phyloP scores from a whole-genome alignment of 108 stramenopile genomes.

The Skeletonema potamos region DNA sequence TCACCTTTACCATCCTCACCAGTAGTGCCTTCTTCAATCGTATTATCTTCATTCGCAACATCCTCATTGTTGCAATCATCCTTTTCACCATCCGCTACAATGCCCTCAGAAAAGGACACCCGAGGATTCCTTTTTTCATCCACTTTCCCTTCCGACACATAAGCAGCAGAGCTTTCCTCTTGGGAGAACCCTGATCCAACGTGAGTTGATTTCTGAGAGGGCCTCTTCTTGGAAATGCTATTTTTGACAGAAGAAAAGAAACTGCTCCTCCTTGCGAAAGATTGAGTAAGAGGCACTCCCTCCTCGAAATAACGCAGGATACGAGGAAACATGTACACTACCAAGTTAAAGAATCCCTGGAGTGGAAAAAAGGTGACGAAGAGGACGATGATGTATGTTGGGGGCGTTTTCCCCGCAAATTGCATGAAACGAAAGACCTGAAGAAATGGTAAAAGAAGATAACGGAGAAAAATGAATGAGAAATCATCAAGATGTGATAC shows the following conservation, averaged over 20 bases:
- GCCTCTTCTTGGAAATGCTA: not conserved
- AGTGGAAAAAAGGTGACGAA: slow-evolving; percentile 27
- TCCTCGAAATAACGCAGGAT: slow-evolving; percentile 3
- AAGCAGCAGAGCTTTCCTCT: too few relatives aligned
- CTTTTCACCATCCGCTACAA: not conserved
- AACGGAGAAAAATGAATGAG: not conserved
- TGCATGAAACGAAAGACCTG: slow-evolving; percentile 13
- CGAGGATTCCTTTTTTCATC: not conserved
- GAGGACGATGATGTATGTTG: not conserved
- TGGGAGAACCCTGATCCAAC: too few relatives aligned
- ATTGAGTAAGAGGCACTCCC: not conserved
- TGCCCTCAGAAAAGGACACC: not conserved
- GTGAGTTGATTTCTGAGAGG: too few relatives aligned
- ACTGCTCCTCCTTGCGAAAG: not conserved
- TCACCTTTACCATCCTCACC: not conserved
- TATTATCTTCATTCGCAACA: not conserved
- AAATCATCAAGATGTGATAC: not conserved
- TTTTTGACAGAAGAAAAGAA: not conserved
- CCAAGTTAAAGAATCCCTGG: slow-evolving; percentile 26
- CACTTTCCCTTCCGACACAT: too few relatives aligned
- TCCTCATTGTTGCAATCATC: not conserved
- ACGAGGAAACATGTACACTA: slow-evolving; percentile 8
- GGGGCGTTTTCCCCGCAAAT: not conserved
- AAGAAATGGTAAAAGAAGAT: too few relatives aligned
- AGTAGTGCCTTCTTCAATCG: not conserved